Conservation (phyloP, 2,329 filamentous ascomycete genomes). For the Arachnomyces sp. region DNA sequence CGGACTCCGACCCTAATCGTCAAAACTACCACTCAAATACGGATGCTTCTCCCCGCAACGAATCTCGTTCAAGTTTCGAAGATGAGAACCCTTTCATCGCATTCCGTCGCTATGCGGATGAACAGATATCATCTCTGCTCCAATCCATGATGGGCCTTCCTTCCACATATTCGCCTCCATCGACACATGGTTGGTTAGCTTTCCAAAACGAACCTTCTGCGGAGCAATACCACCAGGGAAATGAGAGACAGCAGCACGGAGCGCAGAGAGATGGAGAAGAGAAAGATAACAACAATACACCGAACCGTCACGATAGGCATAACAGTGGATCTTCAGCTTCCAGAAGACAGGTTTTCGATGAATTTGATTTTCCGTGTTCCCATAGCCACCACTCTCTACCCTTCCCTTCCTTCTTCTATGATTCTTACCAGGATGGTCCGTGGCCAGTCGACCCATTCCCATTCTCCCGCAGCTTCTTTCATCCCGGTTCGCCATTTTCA, state of each 20-base stretch:
- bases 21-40: no score
- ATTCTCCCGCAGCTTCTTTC: slow-evolving; percentile 22
- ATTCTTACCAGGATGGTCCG: slow-evolving; percentile 28
- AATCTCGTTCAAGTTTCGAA: slow-evolving; percentile 14
- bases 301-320: slow-evolving; percentile 1
- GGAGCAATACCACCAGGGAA: slow-evolving; percentile 15
- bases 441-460: slow-evolving; percentile 25
- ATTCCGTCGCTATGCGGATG: slow-evolving; percentile 55
- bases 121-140: slow-evolving; percentile 48
- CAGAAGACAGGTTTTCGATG: slow-evolving; percentile 11
- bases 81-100: slow-evolving; percentile 51
- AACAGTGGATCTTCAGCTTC: neutral
- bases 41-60: no score
- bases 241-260: slow-evolving; percentile 6
- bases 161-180: slow-evolving; percentile 25
- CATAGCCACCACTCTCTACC: slow-evolving; percentile 16
- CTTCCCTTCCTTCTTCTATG: slow-evolving; percentile 24
- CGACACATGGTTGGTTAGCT: slow-evolving; percentile 27
- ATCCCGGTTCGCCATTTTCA: slow-evolving; percentile 22
- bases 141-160: slow-evolving; percentile 45
- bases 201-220: slow-evolving; percentile 26
- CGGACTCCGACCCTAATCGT: no score
- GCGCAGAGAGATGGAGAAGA: slow-evolving; percentile 2
- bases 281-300: neutral
- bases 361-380: slow-evolving; percentile 18